Base-by-base conservation (phyloP, 164 flowering plant genomes). In the Chloranthus sessilifolius region DNA sequence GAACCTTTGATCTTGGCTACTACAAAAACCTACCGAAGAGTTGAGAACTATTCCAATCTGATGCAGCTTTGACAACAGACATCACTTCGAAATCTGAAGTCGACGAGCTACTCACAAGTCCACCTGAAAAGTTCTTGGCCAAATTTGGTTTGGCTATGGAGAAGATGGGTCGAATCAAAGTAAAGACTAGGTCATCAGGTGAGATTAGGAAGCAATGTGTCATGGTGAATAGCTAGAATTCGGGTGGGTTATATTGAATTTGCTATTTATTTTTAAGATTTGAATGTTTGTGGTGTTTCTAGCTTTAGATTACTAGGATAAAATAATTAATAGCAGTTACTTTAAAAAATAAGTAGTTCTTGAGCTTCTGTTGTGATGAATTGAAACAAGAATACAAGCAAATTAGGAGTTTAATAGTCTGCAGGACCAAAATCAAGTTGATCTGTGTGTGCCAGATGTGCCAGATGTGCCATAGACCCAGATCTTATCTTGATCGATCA, bases 31-130 rank as follows among this genome's bases (percentile, higher is more conserved):
- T 81, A 0, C 30, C 66, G 5, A 75, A 84, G 47, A 75, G 80
- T 53, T 61, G 82, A 48, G 92, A 88, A 3, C 66, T 84, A 1
- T 81, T 84, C 33, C 14, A 22, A n/a, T 80, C 90, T 0, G 90
- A 85, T 63, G 60, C 82, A 2, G 76, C 85, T 35, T 73, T 85
- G 24, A 73, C 64, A 20, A 63, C 70, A 7, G 60, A 76, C 43
- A 11, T 27, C 14, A 42, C 62, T 11, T 70, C 89, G 0, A 60
- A 27, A 26, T 64, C 71, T 4, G 57, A 62, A 25, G 53, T 75
- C 2, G 33, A 6, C 5, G 45, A 47, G 38, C 80, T 67, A 12
- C 45, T 58, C 3, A 57, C 42, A 50, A 62, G 65, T 44, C 26
- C 60, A 4, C 4, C 2, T 9, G 39, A 24, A 9, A 30, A 29